Conservation (phyloP, 352 stramenopile species). For the Pythium brassicae region DNA sequence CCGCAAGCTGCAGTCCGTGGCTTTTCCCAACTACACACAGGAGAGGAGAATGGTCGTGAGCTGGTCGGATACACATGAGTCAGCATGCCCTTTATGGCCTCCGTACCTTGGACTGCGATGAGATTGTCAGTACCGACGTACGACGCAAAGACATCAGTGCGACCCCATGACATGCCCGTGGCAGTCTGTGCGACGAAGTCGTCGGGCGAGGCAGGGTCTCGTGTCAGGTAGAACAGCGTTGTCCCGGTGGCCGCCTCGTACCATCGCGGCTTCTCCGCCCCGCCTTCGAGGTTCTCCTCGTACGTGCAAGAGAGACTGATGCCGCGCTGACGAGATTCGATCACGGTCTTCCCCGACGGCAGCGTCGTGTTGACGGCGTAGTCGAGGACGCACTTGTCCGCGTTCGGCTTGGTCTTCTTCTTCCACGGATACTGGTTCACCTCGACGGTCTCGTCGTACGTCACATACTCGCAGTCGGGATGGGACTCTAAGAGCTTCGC, state of each 20-base stretch:
- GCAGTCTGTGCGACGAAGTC: slow-evolving; percentile 48
- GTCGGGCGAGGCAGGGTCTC: slow-evolving; percentile 52
- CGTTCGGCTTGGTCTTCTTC: slow-evolving; percentile 73
- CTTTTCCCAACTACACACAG: slow-evolving; percentile 1
- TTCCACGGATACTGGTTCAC: slow-evolving; percentile 91
- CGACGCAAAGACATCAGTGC: slow-evolving; percentile 37
- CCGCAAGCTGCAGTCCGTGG: slow-evolving; percentile 38
- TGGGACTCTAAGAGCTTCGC: slow-evolving; percentile 94
- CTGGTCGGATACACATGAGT: background rate
- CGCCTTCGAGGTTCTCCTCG: slow-evolving; percentile 80
- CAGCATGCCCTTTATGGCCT: background rate
- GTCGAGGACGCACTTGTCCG: slow-evolving; percentile 75
- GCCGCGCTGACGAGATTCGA: slow-evolving; percentile 42
- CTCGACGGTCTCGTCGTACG: slow-evolving; percentile 84
- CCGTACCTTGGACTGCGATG: slow-evolving; percentile 67
- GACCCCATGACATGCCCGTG: slow-evolving; percentile 41
- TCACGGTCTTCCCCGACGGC: slow-evolving; percentile 7
- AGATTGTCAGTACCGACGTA: slow-evolving; percentile 64
- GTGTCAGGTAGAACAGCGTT: slow-evolving; percentile 88
- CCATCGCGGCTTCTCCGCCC: slow-evolving; percentile 78
- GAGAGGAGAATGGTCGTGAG: too few relatives aligned
- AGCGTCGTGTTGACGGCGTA: slow-evolving; percentile 30
- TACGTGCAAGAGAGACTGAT: slow-evolving; percentile 90
- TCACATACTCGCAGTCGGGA: slow-evolving; percentile 87
- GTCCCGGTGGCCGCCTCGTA: slow-evolving; percentile 79